A percentile compares a stretch with the other conserved stretches of the same genome.
Conservation (phyloP, 177 flowering plant genomes). For the Telopea speciosissima region DNA sequence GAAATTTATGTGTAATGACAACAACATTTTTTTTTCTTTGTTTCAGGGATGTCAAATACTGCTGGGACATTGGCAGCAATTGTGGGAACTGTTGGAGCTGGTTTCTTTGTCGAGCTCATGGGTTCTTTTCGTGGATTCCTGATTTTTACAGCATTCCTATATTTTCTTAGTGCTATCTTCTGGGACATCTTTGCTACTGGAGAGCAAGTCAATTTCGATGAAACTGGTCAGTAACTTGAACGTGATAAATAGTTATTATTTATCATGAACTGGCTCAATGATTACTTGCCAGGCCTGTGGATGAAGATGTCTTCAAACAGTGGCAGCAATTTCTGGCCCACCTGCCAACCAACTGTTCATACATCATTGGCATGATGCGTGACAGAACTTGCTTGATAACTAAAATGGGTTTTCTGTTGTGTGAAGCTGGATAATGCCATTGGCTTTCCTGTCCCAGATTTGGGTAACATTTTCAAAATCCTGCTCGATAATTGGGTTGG, state of each 20-base stretch:
- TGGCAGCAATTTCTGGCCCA: too few species aligned
- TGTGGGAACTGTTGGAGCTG: constrained; percentile 88
- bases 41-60: constrained; percentile 77
- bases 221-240: constrained; percentile 32
- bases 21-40: constrained; percentile 1
- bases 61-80: constrained; percentile 94
- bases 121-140: constrained; percentile 90
- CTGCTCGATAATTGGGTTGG: too few species aligned
- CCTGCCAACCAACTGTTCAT: too few species aligned
- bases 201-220: constrained; percentile 73
- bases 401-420: too few species aligned
- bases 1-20: neutral
- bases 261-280: neutral
- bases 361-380: too few species aligned
- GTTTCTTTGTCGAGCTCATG: constrained; percentile 77
- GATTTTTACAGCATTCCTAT: constrained; percentile 63
- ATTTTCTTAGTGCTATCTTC: constrained; percentile 70
- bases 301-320: too few species aligned
- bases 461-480: too few species aligned
- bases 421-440: too few species aligned
- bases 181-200: constrained; percentile 74
- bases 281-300: too few species aligned
- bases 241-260: neutral
- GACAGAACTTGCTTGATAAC: too few species aligned
- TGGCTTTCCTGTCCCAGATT: too few species aligned